These are phyloP conservation scores for Solanum piurae DNA, from an alignment of 257 asterid genomes.

Conservation along the genomic window DNA sequence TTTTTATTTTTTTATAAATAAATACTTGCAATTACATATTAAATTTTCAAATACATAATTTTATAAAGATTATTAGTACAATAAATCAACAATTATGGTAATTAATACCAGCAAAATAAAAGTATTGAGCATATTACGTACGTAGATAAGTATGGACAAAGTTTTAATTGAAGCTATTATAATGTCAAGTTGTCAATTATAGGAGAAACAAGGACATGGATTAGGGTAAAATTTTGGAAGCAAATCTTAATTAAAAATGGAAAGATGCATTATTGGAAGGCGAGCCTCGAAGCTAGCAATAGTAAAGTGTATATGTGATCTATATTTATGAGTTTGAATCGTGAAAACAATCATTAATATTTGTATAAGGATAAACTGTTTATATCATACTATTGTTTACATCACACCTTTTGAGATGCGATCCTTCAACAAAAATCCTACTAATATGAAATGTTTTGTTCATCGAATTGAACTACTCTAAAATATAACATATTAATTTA, in stretches of 20 bases:
- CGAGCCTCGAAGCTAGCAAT: neutral
- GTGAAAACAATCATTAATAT: too few relatives aligned
- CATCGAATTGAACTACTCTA: accelerated
- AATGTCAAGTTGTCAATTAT: neutral
- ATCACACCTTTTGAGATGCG: neutral
- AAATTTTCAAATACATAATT: neutral
- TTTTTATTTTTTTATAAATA: too few relatives aligned
- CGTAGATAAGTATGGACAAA: neutral
- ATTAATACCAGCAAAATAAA: neutral
- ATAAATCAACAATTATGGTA: too few relatives aligned
- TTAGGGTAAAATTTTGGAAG: neutral
- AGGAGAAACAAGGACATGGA: neutral
- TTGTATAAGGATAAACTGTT: accelerated
- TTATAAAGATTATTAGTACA: neutral
- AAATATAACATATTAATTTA: too few relatives aligned
- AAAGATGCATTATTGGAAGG: neutral
- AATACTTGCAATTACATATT: neutral
- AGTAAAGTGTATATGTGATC: too few relatives aligned
- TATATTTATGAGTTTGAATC: too few relatives aligned
- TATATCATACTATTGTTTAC: neutral
- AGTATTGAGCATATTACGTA: too few relatives aligned
- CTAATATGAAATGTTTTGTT: accelerated
- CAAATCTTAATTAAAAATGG: neutral
- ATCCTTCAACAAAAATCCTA: neutral
- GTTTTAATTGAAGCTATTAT: neutral